phyloP scores from a whole-genome alignment of 768 basidiomycete genomes.

The Termitomyces sp. region DNA sequence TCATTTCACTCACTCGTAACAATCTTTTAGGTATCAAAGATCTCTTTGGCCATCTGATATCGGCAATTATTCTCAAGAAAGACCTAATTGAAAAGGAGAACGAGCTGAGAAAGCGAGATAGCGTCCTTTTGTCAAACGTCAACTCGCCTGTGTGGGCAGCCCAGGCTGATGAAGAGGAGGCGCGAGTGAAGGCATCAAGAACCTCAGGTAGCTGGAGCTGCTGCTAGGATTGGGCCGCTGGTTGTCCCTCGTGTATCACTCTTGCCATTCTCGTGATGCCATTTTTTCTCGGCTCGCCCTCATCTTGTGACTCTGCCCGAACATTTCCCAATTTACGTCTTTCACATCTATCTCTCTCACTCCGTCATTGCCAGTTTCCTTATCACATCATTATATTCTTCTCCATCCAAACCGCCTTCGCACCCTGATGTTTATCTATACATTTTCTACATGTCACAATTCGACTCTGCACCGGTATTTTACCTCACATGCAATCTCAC shows the following conservation, averaged over 20 bases:
- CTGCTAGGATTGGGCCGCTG: conserved; percentile 39
- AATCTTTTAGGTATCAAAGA: conserved; percentile 60
- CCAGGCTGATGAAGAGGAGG: conserved; percentile 78
- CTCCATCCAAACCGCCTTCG: conserved; percentile 12
- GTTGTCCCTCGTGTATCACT: conserved; percentile 1
- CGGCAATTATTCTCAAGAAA: conserved; percentile 72
- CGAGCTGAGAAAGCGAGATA: conserved; percentile 74
- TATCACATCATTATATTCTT: conserved; percentile 16
- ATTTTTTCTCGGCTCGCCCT: conserved; percentile 1
- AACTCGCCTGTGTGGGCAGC: conserved; percentile 71
- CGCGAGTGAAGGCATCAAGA: conserved; percentile 46
- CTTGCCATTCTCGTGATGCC: background rate
- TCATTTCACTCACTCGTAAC: conserved; percentile 1
- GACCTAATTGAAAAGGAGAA: conserved; percentile 81
- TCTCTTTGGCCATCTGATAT: conserved; percentile 76
- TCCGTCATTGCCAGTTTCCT: conserved; percentile 13
- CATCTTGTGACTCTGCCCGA: conserved; percentile 3
- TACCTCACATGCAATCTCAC: background rate
- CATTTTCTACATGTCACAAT: conserved; percentile 12
- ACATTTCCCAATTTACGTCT: background rate
- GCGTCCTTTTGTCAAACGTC: conserved; percentile 66
- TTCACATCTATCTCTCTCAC: background rate
- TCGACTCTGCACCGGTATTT: background rate
- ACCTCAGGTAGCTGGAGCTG: conserved; percentile 61
- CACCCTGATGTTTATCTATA: conserved; percentile 17